phyloP scores from a whole-genome alignment of 768 basidiomycete genomes.

The Serendipita sp. region DNA sequence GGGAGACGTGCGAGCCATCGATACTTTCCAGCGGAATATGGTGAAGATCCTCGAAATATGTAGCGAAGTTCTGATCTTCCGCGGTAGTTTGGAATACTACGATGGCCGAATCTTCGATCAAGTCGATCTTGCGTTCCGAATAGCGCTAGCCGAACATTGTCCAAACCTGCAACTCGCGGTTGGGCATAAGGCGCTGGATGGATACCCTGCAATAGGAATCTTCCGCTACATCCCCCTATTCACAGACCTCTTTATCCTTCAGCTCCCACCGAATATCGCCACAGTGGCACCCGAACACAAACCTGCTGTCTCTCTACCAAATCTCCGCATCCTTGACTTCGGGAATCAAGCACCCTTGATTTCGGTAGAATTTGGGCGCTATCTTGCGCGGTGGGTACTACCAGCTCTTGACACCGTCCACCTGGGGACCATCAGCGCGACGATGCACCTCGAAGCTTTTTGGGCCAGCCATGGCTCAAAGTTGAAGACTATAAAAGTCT shows the following conservation, averaged over 20 bases:
- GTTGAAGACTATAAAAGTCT: background rate
- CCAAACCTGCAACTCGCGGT: background rate
- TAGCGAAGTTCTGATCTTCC: background rate
- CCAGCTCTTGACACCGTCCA: background rate
- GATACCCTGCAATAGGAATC: background rate
- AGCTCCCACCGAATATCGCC: background rate
- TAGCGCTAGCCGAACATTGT: background rate
- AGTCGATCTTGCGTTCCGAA: background rate
- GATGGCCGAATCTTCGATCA: background rate
- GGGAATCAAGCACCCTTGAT: conserved; percentile 1
- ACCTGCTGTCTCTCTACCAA: background rate
- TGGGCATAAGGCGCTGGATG: background rate
- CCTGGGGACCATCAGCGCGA: background rate
- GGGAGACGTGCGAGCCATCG: background rate
- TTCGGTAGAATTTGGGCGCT: background rate
- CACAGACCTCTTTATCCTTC: background rate
- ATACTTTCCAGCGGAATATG: background rate
- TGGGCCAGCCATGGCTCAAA: conserved; percentile 1
- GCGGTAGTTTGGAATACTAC: background rate
- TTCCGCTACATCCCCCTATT: background rate
- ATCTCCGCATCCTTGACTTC: conserved; percentile 1
- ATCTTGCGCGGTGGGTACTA: background rate
- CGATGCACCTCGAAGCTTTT: background rate
- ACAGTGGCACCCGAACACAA: background rate
- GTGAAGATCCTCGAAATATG: background rate